Conservation (phyloP, 495 filamentous ascomycete genomes). For the Penicillium steckii region DNA sequence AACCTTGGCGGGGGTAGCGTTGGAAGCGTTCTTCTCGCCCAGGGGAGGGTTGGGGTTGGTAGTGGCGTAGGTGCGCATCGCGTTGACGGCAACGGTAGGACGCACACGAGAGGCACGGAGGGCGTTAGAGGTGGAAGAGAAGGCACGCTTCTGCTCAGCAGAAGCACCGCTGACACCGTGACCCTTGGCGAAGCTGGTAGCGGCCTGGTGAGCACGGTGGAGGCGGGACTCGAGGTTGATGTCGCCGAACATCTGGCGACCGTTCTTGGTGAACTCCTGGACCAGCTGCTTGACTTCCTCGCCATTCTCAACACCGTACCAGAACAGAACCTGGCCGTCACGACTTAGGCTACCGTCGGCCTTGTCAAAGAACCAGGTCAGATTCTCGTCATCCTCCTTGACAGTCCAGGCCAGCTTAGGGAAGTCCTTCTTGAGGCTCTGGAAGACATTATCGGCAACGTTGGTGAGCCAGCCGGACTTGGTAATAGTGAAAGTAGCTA, state of each 20-base stretch:
- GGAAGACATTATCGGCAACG: slow-evolving; percentile 96
- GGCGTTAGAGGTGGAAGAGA: slow-evolving; percentile 56
- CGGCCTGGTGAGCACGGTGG: slow-evolving; percentile 70
- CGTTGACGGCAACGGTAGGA: slow-evolving; percentile 27
- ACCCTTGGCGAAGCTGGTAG: slow-evolving; percentile 54
- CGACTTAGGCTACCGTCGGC: slow-evolving; percentile 86
- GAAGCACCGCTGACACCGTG: slow-evolving; percentile 42
- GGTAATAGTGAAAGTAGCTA: slow-evolving; percentile 92
- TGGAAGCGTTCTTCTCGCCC: slow-evolving; percentile 88
- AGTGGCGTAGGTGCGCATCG: slow-evolving; percentile 54
- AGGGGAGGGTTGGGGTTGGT: slow-evolving; percentile 98
- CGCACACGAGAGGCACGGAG: slow-evolving; percentile 37
- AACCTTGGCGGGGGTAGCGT: slow-evolving; percentile 74
- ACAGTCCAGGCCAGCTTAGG: slow-evolving; percentile 96
- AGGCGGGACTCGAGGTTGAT: slow-evolving; percentile 85
- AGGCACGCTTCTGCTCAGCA: slow-evolving; percentile 61
- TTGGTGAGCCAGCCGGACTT: slow-evolving; percentile 96
- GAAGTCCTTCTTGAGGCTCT: slow-evolving; percentile 87
- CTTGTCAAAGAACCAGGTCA: slow-evolving; percentile 99
- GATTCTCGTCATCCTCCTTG: slow-evolving; percentile 92
- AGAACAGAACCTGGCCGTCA: slow-evolving; percentile 90
- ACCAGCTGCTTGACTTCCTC: slow-evolving; percentile 85
- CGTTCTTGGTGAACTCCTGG: slow-evolving; percentile 80
- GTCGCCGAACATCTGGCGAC: slow-evolving; percentile 85
- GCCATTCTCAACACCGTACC: slow-evolving; percentile 87